Evolutionary conservation across 371 early-diverging fungal genomes (phyloP).

Genomic region (Mycotypha africana): DNA sequence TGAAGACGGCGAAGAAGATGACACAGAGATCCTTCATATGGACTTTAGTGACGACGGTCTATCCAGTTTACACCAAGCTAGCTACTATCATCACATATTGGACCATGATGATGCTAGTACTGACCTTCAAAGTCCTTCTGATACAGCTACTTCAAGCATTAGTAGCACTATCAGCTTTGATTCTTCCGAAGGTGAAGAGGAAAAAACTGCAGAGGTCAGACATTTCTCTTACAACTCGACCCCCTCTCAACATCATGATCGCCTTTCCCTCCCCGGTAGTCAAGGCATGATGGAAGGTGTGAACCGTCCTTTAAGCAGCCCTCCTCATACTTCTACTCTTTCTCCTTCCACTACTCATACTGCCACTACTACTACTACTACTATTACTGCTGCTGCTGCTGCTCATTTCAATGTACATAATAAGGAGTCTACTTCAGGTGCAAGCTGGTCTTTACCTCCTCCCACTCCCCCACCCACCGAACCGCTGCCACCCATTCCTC

Average conservation of each 20-base stretch:
- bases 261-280: constrained; percentile 27
- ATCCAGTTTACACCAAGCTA: background rate
- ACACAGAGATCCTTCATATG: constrained; percentile 7
- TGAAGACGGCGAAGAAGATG: background rate
- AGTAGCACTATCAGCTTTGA: constrained; percentile 12
- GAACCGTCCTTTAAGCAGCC: no score
- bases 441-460: constrained; percentile 26
- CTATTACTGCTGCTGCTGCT: no score
- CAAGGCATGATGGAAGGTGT: no score
- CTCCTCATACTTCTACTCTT: no score
- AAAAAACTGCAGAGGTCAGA: constrained; percentile 14
- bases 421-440: no score
- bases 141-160: constrained; percentile 4
- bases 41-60: no score
- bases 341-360: no score
- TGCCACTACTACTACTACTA: no score
- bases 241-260: constrained; percentile 16
- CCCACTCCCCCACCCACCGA: constrained; percentile 30
- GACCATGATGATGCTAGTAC: background rate
- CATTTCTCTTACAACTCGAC: constrained; percentile 20
- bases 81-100: constrained; percentile 1
- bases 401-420: no score
- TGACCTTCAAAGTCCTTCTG: constrained; percentile 12
- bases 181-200: constrained; percentile 13
- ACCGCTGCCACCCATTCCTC: constrained; percentile 26